Conservation (phyloP, 306 rosid genomes). For the Rosa lucieae region DNA sequence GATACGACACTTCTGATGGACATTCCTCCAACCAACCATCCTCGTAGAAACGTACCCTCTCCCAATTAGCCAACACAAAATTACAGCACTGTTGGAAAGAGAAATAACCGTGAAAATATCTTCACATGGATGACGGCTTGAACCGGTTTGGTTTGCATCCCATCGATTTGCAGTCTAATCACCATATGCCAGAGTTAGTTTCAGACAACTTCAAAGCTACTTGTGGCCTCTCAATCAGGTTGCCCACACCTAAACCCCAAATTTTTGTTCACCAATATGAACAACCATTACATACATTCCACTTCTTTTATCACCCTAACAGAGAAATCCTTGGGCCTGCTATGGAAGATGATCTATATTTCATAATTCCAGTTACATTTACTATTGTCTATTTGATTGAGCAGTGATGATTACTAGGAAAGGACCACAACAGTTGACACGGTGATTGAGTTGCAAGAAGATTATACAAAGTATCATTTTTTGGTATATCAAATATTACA, state of each 20-base stretch:
- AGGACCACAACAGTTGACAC: not conserved
- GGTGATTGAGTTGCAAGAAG: not conserved
- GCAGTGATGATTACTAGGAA: not conserved
- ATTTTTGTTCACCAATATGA: not conserved
- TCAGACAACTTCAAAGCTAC: not conserved
- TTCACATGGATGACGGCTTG: not conserved
- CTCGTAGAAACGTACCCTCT: not conserved
- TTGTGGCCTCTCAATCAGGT: not conserved
- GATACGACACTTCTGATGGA: not conserved
- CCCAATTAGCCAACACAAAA: not conserved
- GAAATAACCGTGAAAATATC: not conserved
- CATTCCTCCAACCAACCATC: not conserved
- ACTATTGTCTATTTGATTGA: not conserved
- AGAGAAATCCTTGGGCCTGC: not conserved
- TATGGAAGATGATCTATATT: not conserved
- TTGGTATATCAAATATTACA: not conserved
- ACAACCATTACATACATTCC: not conserved
- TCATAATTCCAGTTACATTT: conserved; percentile 3
- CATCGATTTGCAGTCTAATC: not conserved
- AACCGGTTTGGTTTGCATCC: not conserved
- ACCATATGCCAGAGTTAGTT: not conserved
- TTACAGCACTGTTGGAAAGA: not conserved
- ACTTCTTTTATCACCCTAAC: not conserved
- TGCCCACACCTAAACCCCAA: not conserved
- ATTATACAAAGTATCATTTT: not conserved